These are phyloP conservation scores for Colletotrichum australisinense DNA, from an alignment of 2,329 filamentous ascomycete genomes.

Conservation along the genomic window DNA sequence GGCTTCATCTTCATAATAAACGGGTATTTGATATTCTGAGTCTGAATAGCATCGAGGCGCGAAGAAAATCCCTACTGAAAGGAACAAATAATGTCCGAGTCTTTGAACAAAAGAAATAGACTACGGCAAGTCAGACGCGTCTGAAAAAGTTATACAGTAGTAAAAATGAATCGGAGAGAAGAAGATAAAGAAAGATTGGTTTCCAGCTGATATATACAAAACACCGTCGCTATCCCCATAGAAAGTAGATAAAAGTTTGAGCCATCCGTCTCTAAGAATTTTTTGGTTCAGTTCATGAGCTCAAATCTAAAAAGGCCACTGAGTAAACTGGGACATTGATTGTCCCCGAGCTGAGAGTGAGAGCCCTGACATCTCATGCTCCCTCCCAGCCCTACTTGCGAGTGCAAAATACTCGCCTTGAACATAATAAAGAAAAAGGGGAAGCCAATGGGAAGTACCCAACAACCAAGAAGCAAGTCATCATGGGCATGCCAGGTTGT, in stretches of 20 bases:
- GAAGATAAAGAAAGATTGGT: not conserved
- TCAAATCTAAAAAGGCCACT: conserved; percentile 12
- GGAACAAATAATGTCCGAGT: not conserved
- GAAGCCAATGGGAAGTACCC: conserved; percentile 22
- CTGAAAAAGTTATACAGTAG: not conserved
- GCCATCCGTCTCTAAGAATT: conserved; percentile 13
- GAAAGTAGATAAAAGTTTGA: not conserved
- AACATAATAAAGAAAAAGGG: conserved; percentile 34
- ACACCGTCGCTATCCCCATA: conserved; percentile 25
- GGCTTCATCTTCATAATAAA: not conserved
- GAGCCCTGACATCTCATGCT: not conserved
- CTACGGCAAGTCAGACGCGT: not conserved
- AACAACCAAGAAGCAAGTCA: not conserved
- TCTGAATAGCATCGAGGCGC: not conserved
- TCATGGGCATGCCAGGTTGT: conserved; percentile 6
- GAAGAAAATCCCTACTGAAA: not conserved
- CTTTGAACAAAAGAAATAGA: not conserved
- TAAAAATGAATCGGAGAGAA: not conserved
- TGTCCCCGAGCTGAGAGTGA: not conserved
- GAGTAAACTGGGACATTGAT: not conserved
- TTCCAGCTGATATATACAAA: conserved; percentile 13
- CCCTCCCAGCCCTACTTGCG: conserved; percentile 10
- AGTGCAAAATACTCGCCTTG: conserved; percentile 14
- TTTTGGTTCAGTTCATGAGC: conserved; percentile 17
- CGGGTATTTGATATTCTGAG: not conserved